These are phyloP conservation scores for Ceratocystis smalleyi DNA, from an alignment of 2,329 filamentous ascomycete species.

Conservation along the genomic window DNA sequence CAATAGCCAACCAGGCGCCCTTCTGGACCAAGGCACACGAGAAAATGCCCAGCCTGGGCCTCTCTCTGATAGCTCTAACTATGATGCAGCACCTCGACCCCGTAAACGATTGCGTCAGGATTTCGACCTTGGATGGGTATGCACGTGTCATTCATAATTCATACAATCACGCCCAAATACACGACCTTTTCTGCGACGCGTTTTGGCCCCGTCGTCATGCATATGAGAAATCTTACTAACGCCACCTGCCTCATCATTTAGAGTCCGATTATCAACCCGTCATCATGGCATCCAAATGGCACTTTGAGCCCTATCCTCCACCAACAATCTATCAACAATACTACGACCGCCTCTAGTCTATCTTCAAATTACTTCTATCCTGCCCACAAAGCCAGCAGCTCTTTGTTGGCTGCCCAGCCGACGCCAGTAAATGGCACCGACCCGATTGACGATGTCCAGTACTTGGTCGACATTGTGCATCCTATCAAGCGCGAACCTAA, in stretches of 20 bases:
- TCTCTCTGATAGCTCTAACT: not conserved
- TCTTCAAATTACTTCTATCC: not conserved
- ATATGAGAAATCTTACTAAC: not conserved
- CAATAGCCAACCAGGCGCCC: not conserved
- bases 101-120: not conserved
- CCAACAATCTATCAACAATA: not conserved
- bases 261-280: not conserved
- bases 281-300: not conserved
- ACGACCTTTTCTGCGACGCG: not conserved
- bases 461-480: not conserved
- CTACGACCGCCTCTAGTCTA: not conserved
- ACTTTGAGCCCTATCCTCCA: too few species aligned
- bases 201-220: not conserved
- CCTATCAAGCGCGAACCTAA: not conserved
- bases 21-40: not conserved
- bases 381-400: not conserved
- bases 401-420: not conserved
- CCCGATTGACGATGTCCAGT: not conserved
- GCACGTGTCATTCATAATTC: not conserved
- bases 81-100: not conserved
- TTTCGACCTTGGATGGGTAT: constrained; percentile 1
- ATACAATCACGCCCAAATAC: not conserved
- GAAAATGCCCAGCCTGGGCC: not conserved
- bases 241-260: not conserved
- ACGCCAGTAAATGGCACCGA: too few species aligned